Evolutionary conservation across 306 rosid genomes (phyloP), one percentile per base, ranked within the genome.

Genomic region (Gastrolobium bilobum): DNA sequence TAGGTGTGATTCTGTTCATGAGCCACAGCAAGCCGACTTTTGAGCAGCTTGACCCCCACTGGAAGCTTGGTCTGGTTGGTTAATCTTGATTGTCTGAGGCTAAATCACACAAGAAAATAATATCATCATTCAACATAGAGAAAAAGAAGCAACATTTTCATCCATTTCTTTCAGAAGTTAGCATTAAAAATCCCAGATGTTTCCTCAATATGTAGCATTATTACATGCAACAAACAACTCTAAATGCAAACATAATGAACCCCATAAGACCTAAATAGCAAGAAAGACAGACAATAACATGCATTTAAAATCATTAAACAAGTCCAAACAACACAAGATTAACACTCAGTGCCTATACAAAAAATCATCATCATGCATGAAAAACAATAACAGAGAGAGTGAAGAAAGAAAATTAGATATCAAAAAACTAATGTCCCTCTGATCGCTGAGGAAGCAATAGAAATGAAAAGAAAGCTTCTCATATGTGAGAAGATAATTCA

Each of bases 21-120:
- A 84, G 61, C 93, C 96, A 5, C 97, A 92, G 92, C 97, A 92
- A 15, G 88, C 80, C 15, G 97, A 86, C 71, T 82, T 86, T 76
- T 79, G 88, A 10, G 89, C 91, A 34, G 92, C 87, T 80, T 87
- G 88, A 76, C 86, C 86, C 54, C 83, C 85, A 15, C 85, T 13
- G 9, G 71, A 88, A 13, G 77, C 85, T 69, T 33, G 79, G 38
- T 87, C 93, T 43, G 86, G 76, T 87, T 89, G 87, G 68, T 86
- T 89, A 79, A 92, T 88, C 89, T 85, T 83, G 82, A 92, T 83
- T 42, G 93, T 80, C 79, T 85, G 93, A 20, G 91, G 91, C 97
- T 92, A 92, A 72, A 84, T 37, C 79, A 73, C 38, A 70, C 60
- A 34, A 73, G 46, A 39, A 60, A 74, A 64, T 58, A 60, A 35